Percentiles rank a stretch among this genome's conserved stretches.
Evolutionary conservation across 2,329 filamentous ascomycete species (phyloP).

Genomic region (Aspergillus intermedius): DNA sequence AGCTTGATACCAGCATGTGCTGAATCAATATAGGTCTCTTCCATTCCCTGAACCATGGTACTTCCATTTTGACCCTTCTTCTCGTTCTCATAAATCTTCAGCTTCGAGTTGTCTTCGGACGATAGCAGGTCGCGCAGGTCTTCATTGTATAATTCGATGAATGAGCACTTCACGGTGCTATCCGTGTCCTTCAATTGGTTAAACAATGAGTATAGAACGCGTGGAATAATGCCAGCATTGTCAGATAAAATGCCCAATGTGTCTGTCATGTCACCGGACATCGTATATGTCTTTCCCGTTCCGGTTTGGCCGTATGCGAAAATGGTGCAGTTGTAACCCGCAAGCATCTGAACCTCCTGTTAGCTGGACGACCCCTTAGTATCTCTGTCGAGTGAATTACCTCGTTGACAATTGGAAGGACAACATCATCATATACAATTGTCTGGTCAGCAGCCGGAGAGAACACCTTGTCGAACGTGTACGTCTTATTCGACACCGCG

Average conservation of each 20-base stretch:
- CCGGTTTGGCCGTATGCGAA: conserved; percentile 98
- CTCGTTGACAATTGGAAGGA: conserved; percentile 87
- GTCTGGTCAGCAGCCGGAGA: conserved; percentile 88
- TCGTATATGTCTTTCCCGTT: conserved; percentile 97
- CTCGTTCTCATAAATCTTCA: conserved; percentile 89
- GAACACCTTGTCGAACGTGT: conserved; percentile 95
- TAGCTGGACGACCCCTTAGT: conserved; percentile 8
- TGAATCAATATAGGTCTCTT: conserved; percentile 84
- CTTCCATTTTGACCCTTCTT: conserved; percentile 70
- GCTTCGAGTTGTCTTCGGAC: conserved; percentile 70
- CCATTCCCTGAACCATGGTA: conserved; percentile 94
- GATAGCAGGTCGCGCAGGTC: conserved; percentile 87
- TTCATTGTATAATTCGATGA: conserved; percentile 98
- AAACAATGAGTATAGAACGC: conserved; percentile 82
- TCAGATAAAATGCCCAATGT: conserved; percentile 80
- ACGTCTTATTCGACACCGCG: conserved; percentile 90
- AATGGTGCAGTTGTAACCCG: conserved; percentile 95
- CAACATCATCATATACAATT: conserved; percentile 93
- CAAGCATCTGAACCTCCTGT: conserved; percentile 61
- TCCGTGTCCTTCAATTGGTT: conserved; percentile 76
- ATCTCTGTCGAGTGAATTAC: conserved; percentile 42
- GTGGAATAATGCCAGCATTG: conserved; percentile 88
- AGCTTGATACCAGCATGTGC: conserved; percentile 82
- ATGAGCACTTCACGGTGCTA: conserved; percentile 91
- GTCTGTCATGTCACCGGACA: conserved; percentile 96